Evolutionary conservation across 768 basidiomycete genomes (phyloP).

Genomic region (Boletus coccyginus): DNA sequence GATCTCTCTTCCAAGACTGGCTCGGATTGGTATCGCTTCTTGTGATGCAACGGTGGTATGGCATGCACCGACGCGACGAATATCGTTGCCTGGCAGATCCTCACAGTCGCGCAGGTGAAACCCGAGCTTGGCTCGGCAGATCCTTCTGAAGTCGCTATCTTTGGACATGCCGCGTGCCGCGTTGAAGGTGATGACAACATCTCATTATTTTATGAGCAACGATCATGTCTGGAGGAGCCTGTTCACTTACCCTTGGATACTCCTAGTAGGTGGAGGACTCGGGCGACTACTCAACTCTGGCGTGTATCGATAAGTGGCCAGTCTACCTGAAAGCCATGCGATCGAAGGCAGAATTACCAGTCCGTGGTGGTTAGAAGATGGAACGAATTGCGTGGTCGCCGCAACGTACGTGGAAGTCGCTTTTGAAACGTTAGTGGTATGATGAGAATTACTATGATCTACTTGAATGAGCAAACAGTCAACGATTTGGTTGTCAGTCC

Average conservation of each 20-base stretch:
- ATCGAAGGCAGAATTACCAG: not conserved
- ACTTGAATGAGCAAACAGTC: conserved; percentile 1
- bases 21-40: not conserved
- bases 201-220: conserved; percentile 1
- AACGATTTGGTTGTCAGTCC: conserved; percentile 5
- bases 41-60: not conserved
- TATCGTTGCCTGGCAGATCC: not conserved
- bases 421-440: not conserved
- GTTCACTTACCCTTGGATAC: not conserved
- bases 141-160: not conserved
- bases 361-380: conserved; percentile 1
- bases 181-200: not conserved
- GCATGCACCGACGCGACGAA: not conserved
- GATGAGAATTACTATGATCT: not conserved
- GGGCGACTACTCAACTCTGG: not conserved
- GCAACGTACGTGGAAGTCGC: not conserved
- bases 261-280: conserved; percentile 1
- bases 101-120: not conserved
- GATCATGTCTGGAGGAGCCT: not conserved
- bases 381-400: not conserved
- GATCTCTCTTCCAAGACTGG: conserved; percentile 3
- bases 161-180: not conserved
- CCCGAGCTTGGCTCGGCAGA: not conserved
- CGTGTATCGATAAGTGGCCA: not conserved
- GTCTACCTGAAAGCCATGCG: not conserved